Evolutionary conservation across 208 protist species (phyloP), one percentile per base, ranked within the genome.

Genomic region (Wallacemonas sp.): DNA sequence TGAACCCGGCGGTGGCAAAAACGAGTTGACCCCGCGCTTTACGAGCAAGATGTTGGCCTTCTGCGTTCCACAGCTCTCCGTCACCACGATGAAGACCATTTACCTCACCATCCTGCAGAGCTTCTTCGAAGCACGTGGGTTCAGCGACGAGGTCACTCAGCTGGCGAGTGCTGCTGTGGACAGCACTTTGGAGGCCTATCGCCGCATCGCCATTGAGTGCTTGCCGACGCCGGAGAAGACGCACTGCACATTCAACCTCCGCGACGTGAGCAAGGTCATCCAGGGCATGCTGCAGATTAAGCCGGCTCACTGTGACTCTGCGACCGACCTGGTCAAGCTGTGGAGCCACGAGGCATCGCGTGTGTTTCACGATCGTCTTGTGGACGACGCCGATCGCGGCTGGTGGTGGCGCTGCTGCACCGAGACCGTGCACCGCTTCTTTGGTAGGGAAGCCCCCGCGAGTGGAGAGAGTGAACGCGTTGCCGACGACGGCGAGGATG

Each of bases 171-270:
- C 82, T 22, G 79, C 97, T 21, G 93, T 98, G 12, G 77, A 94
- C 22, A 94, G 92, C 29, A 98, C 97, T 6, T 82, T 98, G 17
- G 76, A 92, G 21, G 80, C 97, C 17, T 99, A 99, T 81, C 67
- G 89, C 52, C 89, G 81, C 50, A 97, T 98, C 45, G 78, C 85
- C 21, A 64, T 72, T 17, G 95, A 98, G 68, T 88, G 98, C 22
- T 77, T 98, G 38, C 98, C 98, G 12, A 99, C 97, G 8, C 97
- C 98, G 15, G 82, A 96, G 41, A 98, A 98, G 76, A 94, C 90
- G 10, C 98, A 99, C 79, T 99, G 99, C 83, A 98, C 96, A 17
- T 99, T 99, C 89, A 99, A 99, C 81, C 63, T 99, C 66, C 90
- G 98, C 41, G 98, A 99, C 67, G 81, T 99, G 26, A 91, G 89